phyloP scores from a whole-genome alignment of 2,329 filamentous ascomycete species.

The Periconia sp. region DNA sequence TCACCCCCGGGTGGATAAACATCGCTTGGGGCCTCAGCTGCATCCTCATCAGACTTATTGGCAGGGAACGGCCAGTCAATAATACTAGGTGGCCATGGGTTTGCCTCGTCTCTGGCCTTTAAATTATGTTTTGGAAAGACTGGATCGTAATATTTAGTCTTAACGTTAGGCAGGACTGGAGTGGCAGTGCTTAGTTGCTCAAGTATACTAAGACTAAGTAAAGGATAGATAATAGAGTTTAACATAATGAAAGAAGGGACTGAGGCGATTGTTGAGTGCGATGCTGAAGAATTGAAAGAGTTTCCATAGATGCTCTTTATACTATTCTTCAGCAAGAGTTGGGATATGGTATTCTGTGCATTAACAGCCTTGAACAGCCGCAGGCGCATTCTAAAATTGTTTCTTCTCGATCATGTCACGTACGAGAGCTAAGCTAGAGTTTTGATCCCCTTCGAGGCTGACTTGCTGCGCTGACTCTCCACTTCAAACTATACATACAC shows the following conservation, averaged over 20 bases:
- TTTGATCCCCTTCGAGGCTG: too few relatives aligned
- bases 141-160: slow-evolving; percentile 1
- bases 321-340: too few relatives aligned
- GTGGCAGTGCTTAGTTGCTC: slow-evolving; percentile 4
- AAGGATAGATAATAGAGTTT: slow-evolving; percentile 1
- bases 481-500: too few relatives aligned
- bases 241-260: slow-evolving; percentile 1
- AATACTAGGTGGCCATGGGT: slow-evolving; percentile 1
- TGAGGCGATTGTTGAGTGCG: too few relatives aligned
- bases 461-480: too few relatives aligned
- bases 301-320: too few relatives aligned
- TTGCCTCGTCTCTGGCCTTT: not conserved
- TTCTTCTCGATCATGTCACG: too few relatives aligned
- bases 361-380: too few relatives aligned
- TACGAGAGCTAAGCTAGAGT: too few relatives aligned
- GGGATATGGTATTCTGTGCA: too few relatives aligned
- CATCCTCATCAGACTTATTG: not conserved
- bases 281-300: too few relatives aligned
- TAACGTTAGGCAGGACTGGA: not conserved
- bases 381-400: too few relatives aligned
- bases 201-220: slow-evolving; percentile 1
- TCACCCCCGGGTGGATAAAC: not conserved
- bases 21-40: not conserved
- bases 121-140: slow-evolving; percentile 1
- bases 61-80: slow-evolving; percentile 2